These are phyloP conservation scores for Fusarium scirpi DNA, from an alignment of 2,329 filamentous ascomycete species.

Conservation along the genomic window DNA sequence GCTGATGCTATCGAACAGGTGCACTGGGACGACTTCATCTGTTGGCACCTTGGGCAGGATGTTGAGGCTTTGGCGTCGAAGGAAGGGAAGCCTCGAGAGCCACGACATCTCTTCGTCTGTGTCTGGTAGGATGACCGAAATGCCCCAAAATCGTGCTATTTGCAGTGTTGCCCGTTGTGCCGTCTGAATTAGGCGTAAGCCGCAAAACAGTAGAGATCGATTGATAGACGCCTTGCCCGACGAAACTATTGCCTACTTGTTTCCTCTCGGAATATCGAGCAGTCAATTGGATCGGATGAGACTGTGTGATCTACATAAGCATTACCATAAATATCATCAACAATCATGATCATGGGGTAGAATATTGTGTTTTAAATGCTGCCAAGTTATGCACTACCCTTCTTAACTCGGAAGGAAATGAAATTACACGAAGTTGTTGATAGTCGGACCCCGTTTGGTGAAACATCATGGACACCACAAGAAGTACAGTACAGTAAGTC, in stretches of 20 bases:
- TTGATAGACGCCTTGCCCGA: background rate
- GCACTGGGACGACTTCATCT: constrained; percentile 29
- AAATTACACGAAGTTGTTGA: background rate
- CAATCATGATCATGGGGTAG: background rate
- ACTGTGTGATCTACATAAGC: background rate
- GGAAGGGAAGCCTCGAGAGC: background rate
- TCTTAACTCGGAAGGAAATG: background rate
- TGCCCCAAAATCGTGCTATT: background rate
- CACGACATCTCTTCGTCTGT: background rate
- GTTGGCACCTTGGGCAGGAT: background rate
- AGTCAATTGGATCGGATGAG: background rate
- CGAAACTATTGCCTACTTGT: background rate
- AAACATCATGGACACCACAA: background rate
- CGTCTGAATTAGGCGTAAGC: background rate
- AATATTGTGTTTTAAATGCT: background rate
- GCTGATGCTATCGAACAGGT: constrained; percentile 23
- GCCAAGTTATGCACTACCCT: background rate
- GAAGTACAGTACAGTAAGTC: background rate
- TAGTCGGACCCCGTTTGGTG: background rate
- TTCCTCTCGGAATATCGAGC: background rate
- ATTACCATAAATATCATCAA: background rate
- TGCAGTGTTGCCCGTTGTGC: background rate
- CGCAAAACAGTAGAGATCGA: background rate
- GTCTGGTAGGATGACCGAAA: background rate
- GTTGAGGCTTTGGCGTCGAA: background rate